Conservation (phyloP, 331 rosid species). For the Acacia pycnantha region DNA sequence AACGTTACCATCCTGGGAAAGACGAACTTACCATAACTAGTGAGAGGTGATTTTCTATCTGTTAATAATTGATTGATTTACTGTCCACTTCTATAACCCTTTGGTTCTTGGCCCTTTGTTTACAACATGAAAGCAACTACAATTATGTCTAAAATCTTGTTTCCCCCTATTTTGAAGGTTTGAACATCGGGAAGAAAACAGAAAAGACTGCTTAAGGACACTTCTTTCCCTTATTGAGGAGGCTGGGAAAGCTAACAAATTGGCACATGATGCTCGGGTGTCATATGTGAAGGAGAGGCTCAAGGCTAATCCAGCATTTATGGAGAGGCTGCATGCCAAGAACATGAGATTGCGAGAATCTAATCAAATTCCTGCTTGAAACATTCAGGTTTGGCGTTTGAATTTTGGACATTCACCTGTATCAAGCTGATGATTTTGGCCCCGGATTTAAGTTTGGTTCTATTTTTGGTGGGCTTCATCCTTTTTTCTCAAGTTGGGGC, state of each 20-base stretch:
- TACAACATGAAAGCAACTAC: constrained; percentile 12
- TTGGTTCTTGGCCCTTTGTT: neutral
- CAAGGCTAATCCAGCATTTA: constrained; percentile 71
- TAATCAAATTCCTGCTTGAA: constrained; percentile 45
- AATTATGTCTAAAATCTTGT: constrained; percentile 15
- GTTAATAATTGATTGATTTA: constrained; percentile 11
- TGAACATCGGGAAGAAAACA: constrained; percentile 94
- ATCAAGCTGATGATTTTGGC: constrained; percentile 4
- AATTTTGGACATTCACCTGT: constrained; percentile 23
- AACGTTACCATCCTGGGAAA: constrained; percentile 91
- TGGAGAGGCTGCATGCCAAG: constrained; percentile 78
- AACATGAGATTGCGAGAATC: constrained; percentile 47
- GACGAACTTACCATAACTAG: constrained; percentile 91
- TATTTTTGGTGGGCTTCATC: neutral
- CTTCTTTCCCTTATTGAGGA: constrained; percentile 89
- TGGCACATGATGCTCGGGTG: constrained; percentile 72
- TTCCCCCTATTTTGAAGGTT: constrained; percentile 51
- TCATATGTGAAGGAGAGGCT: constrained; percentile 78
- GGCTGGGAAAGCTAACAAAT: constrained; percentile 86
- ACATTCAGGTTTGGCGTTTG: constrained; percentile 27
- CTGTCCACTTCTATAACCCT: neutral
- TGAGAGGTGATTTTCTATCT: constrained; percentile 60
- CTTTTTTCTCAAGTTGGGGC: neutral
- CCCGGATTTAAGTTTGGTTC: constrained; percentile 14
- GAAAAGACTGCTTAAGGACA: constrained; percentile 92